phyloP scores from a whole-genome alignment of 2,329 filamentous ascomycete species.

The Penicillium sp. region DNA sequence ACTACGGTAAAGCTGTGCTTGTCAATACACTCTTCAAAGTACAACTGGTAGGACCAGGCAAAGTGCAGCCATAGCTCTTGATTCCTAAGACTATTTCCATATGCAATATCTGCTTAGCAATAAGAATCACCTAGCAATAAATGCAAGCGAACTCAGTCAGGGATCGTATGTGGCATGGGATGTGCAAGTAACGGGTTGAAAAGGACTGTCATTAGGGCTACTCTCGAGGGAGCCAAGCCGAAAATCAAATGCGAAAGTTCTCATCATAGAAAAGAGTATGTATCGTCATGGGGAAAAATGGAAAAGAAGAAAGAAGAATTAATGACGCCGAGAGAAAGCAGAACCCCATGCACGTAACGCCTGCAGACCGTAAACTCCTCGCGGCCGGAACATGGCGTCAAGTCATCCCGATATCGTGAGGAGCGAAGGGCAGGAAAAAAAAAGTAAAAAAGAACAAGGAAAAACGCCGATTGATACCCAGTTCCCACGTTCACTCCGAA shows the following conservation, averaged over 20 bases:
- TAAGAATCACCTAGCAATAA: conserved; percentile 26
- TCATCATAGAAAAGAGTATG: conserved; percentile 17
- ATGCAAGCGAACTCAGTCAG: conserved; percentile 8
- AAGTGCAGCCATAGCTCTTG: conserved; percentile 2
- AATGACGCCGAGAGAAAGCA: conserved; percentile 16
- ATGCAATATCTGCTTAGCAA: conserved; percentile 13
- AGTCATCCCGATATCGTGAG: conserved; percentile 15
- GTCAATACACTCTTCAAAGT: neutral
- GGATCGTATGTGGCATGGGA: conserved; percentile 16
- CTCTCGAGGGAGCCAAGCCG: conserved; percentile 1
- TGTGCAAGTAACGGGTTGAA: conserved; percentile 8
- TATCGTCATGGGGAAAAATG: conserved; percentile 13
- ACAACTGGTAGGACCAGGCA: neutral
- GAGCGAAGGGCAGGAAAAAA: conserved; percentile 6
- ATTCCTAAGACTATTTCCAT: conserved; percentile 15
- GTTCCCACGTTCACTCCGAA: conserved; percentile 14
- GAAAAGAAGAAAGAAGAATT: conserved; percentile 6
- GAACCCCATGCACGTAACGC: conserved; percentile 17
- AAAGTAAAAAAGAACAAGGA: conserved; percentile 8
- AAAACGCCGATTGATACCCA: conserved; percentile 15
- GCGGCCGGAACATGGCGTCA: conserved; percentile 21
- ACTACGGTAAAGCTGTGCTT: neutral
- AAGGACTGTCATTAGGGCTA: conserved; percentile 20
- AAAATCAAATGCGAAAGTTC: conserved; percentile 9
- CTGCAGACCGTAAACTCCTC: conserved; percentile 18